These are phyloP conservation scores for Aphanocladium album DNA, from an alignment of 2,329 filamentous ascomycete species.

Conservation along the genomic window DNA sequence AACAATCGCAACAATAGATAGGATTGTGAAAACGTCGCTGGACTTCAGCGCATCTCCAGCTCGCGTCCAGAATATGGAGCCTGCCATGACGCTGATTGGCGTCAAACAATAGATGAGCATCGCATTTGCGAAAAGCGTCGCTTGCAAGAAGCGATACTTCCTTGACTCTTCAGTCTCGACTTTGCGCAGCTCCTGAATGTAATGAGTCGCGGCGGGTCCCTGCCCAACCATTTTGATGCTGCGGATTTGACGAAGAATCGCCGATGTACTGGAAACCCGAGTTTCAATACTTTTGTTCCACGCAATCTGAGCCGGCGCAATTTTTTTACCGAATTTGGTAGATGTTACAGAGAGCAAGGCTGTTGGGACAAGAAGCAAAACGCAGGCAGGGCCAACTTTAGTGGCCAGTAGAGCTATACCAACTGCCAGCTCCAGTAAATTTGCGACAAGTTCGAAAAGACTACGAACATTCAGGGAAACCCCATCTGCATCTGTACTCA, in stretches of 20 bases:
- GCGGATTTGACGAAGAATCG: neutral
- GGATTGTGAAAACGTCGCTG: neutral
- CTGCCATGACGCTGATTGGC: neutral
- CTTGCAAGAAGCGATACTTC: neutral
- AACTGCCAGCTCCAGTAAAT: neutral
- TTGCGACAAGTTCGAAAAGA: neutral
- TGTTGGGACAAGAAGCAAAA: neutral
- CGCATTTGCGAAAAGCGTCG: neutral
- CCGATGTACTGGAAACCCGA: neutral
- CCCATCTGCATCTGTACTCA: neutral
- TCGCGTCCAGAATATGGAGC: neutral
- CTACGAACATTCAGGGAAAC: neutral
- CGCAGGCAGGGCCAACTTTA: neutral
- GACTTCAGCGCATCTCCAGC: neutral
- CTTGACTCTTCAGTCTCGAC: neutral
- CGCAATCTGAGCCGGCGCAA: neutral
- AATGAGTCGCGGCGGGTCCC: neutral
- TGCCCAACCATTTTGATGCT: neutral
- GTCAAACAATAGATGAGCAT: neutral
- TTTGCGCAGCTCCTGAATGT: neutral
- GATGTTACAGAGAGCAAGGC: neutral
- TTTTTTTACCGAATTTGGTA: neutral
- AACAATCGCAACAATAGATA: neutral
- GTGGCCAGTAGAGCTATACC: neutral
- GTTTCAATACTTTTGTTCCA: neutral